Base-by-base conservation (phyloP, 495 filamentous ascomycete species). In the Lepraria neglecta region DNA sequence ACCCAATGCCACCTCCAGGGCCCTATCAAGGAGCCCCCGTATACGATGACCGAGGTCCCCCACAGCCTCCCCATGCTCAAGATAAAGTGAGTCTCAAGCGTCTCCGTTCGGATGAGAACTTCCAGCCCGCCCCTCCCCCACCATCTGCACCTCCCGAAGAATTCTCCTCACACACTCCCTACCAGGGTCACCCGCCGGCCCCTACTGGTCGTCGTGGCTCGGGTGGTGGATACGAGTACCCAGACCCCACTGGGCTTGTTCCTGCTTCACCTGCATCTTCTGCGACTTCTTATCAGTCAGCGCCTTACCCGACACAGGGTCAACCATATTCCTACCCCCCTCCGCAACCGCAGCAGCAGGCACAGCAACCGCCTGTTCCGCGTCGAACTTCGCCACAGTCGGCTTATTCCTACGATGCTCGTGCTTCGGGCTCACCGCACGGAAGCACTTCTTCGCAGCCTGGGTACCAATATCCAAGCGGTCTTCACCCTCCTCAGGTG, bases 191-290 rank as follows among this genome's bases (percentile, higher is more conserved):
- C 58, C 64, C 65, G 57, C 52, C 67, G 45, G 59, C 58, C 42
- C 50, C 70, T 43, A 55, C 64, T 53, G 74, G 72, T 56, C 76
- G 78, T 47, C 77, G 77, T 57, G 76, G 77, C 59, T 79, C 78
- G 6, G 73, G 72, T 31, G 74, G 74, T 58, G 77, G 74, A 17
- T 82, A 73, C 65, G 77, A 80, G 58, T 82, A 82, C 59, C 80
- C 79, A 33, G 80, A 82, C 66, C 80, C 80, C 12, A 80, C 78
- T 44, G 78, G 78, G 62, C 71, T 82, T 31, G 79, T 77, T 24
- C 79, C 79, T 19, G 77, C 80, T 38, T 82, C 78, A 21, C 79
- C 79, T 53, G 73, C 74, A 14, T 73, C 73, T 21, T 78, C 79
- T 53, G 71, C 74, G 24, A 71, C 78, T 44, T 78, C 77, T 66